A percentile compares a stretch with the other conserved stretches of the same genome.
Conservation (phyloP, 495 filamentous ascomycete species). For the Lophium mytilinum region DNA sequence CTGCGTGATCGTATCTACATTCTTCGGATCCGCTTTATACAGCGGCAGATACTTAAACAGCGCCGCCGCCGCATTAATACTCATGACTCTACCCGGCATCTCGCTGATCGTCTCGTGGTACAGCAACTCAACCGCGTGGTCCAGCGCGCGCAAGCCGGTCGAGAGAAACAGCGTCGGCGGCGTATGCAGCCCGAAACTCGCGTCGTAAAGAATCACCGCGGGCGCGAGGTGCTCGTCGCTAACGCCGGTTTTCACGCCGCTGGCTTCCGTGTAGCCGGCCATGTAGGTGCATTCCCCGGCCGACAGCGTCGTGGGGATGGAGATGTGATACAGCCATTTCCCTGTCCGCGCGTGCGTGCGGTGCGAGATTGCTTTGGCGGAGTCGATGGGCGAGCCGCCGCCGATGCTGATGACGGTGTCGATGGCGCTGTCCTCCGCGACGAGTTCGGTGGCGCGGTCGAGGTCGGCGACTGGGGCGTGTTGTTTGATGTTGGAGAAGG, state of each 20-base stretch:
- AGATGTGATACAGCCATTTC: constrained; percentile 39
- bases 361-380: constrained; percentile 40
- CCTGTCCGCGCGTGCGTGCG: constrained; percentile 35
- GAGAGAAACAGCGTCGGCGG: constrained; percentile 37
- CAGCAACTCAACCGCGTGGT: constrained; percentile 44
- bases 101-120: constrained; percentile 43
- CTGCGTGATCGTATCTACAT: constrained; percentile 38
- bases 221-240: constrained; percentile 31
- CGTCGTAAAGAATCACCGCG: constrained; percentile 40
- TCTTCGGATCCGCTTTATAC: constrained; percentile 34
- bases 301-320: constrained; percentile 44
- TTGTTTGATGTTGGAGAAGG: constrained; percentile 40
- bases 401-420: constrained; percentile 44
- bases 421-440: constrained; percentile 34
- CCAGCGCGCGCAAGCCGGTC: constrained; percentile 41
- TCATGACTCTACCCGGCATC: constrained; percentile 36
- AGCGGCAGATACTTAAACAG: constrained; percentile 39
- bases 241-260: constrained; percentile 39
- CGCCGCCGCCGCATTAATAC: constrained; percentile 32
- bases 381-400: constrained; percentile 44
- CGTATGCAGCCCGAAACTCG: constrained; percentile 37
- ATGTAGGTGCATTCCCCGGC: constrained; percentile 41
- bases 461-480: constrained; percentile 42
- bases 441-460: constrained; percentile 37
- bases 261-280: constrained; percentile 37